Conservation (phyloP, 23 red algal species). For the Chondrus crispus region DNA sequence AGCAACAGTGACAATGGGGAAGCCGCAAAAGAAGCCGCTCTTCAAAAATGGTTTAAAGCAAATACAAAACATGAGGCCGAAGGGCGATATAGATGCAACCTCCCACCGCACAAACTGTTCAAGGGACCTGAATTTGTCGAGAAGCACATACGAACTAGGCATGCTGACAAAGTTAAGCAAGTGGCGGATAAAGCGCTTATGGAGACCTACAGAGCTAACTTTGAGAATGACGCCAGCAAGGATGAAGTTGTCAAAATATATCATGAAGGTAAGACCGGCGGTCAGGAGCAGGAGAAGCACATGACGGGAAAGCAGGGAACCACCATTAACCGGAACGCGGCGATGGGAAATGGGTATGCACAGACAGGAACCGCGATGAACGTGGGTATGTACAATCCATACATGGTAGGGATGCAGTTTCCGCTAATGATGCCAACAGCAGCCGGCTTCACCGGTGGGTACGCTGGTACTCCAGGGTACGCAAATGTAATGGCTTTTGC, state of each 20-base stretch:
- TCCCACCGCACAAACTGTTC: conserved; percentile 74
- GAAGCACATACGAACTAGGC: conserved; percentile 66
- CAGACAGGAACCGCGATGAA: neutral
- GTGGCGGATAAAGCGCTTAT: conserved; percentile 23
- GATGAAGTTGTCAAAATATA: conserved; percentile 2
- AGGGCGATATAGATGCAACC: conserved; percentile 57
- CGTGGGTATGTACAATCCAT: conserved; percentile 12
- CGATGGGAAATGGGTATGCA: neutral
- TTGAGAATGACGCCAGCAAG: conserved; percentile 33
- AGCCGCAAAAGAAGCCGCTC: neutral
- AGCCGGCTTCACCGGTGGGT: neutral
- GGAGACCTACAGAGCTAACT: conserved; percentile 39
- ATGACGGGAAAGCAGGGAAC: neutral
- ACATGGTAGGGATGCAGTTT: conserved; percentile 16
- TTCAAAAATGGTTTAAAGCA: conserved; percentile 31
- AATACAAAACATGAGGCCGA: conserved; percentile 54
- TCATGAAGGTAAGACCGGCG: neutral
- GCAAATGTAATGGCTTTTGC: conserved; percentile 6
- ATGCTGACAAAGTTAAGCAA: conserved; percentile 47
- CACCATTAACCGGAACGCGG: neutral
- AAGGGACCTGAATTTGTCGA: conserved; percentile 66
- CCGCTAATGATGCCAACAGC: neutral
- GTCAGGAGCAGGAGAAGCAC: neutral
- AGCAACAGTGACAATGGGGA: conserved; percentile 23
- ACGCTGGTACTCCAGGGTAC: neutral